Conservation (phyloP, 2,329 filamentous ascomycete genomes). For the Colletotrichum orbiculare region DNA sequence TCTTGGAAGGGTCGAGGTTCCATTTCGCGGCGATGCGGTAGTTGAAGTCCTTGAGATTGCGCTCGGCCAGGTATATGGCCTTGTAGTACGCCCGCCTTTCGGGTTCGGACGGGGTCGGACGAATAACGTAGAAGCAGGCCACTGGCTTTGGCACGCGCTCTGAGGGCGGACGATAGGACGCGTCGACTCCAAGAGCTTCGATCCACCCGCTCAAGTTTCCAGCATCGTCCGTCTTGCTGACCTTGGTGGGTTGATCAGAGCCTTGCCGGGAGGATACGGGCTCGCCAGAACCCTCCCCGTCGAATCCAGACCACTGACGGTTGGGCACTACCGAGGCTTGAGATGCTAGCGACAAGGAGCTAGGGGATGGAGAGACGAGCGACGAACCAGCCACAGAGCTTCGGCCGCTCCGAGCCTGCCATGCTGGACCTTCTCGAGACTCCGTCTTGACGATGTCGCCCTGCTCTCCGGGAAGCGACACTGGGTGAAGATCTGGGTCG, state of each 20-base stretch:
- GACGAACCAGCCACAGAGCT: conserved; percentile 70
- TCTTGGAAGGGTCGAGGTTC: conserved; percentile 77
- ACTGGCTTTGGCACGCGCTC: conserved; percentile 78
- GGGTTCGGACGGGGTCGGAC: conserved; percentile 59
- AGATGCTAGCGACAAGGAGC: conserved; percentile 71
- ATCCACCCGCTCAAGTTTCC: conserved; percentile 84
- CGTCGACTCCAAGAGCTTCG: conserved; percentile 90
- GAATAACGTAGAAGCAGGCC: conserved; percentile 88
- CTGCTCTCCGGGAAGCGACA: conserved; percentile 76
- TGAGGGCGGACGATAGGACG: conserved; percentile 81
- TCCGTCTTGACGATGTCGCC: conserved; percentile 68
- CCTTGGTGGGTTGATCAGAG: conserved; percentile 64
- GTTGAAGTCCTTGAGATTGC: conserved; percentile 80
- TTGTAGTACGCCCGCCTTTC: conserved; percentile 76
- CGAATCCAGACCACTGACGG: conserved; percentile 68
- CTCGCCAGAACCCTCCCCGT: conserved; percentile 63
- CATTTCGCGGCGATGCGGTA: conserved; percentile 81
- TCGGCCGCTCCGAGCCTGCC: conserved; percentile 64
- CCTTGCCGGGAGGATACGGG: conserved; percentile 53
- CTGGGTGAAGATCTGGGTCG: conserved; percentile 82
- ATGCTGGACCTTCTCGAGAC: conserved; percentile 59
- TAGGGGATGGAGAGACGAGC: conserved; percentile 74
- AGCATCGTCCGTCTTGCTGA: conserved; percentile 67
- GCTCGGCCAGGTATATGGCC: conserved; percentile 85
- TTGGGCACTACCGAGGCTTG: conserved; percentile 55